These are phyloP conservation scores for Clavispora fructus DNA, from an alignment of 805 yeast genomes.

Conservation along the genomic window DNA sequence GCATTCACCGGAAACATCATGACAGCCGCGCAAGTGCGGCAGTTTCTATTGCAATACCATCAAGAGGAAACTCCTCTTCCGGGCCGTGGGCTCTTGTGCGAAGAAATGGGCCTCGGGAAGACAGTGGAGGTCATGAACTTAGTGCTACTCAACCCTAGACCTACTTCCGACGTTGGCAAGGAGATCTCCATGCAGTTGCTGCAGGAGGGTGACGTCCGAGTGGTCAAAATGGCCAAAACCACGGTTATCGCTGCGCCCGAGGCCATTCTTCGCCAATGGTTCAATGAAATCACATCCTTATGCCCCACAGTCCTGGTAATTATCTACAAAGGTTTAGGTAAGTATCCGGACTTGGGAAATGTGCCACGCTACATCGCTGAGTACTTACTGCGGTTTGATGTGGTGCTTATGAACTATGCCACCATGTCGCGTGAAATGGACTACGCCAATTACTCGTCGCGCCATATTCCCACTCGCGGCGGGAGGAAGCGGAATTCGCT, in stretches of 20 bases:
- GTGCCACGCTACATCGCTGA: constrained; percentile 44
- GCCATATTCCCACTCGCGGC: constrained; percentile 40
- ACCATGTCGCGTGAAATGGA: constrained; percentile 72
- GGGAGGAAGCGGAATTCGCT: constrained; percentile 10
- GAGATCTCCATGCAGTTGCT: constrained; percentile 23
- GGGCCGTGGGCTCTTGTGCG: constrained; percentile 71
- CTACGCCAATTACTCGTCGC: constrained; percentile 67
- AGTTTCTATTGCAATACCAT: constrained; percentile 22
- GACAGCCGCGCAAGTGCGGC: constrained; percentile 22
- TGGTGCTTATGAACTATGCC: constrained; percentile 75
- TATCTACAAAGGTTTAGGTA: constrained; percentile 54
- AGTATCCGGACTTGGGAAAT: constrained; percentile 21
- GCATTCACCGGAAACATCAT: constrained; percentile 45
- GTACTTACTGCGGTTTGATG: constrained; percentile 58
- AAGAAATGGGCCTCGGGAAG: constrained; percentile 97
- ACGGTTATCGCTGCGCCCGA: constrained; percentile 85
- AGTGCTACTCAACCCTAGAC: constrained; percentile 56
- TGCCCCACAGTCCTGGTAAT: constrained; percentile 60
- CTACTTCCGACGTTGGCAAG: constrained; percentile 26
- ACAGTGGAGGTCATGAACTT: constrained; percentile 80
- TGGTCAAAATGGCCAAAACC: constrained; percentile 52
- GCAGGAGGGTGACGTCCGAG: constrained; percentile 38
- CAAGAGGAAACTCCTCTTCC: constrained; percentile 26
- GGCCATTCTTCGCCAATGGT: constrained; percentile 83
- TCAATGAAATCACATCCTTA: constrained; percentile 54